Evolutionary conservation across 305 asterid genomes (phyloP), one percentile per base, ranked within the genome.

Genomic region (Nicotiana rustica): DNA sequence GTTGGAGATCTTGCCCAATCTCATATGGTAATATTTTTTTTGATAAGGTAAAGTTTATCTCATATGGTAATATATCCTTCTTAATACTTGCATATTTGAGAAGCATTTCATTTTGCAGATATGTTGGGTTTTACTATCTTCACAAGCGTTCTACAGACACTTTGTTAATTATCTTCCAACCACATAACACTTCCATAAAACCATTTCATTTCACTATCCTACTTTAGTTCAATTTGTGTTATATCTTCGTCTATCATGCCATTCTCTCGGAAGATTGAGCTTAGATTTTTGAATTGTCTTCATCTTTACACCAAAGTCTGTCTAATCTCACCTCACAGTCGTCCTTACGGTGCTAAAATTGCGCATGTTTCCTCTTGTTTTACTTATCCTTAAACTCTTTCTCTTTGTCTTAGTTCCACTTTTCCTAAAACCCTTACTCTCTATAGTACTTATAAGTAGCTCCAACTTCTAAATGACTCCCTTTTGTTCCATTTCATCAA

Each of bases 1-100:
- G 77, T n/a, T 10, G 3, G 55, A 68, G 77, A 10, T n/a, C 33
- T 68, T n/a, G 76, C 55, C 29, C 25, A 68, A 68, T 68, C 76
- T 36, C 14, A 68, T 8, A 14, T 14, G 17, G 62, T 5, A 21
- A 57, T 15, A 57, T 2, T 25, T 25, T 25, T 25, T 25, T 25
- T 25, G 29, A 25, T 25, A 25, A 25, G 29, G 29, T 25, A 25
- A 25, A 25, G 29, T 25, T 25, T 25, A 68, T 68, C 76, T 36
- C 14, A 68, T 8, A 14, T 14, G 17, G 62, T 5, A 21, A 57
- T 15, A 57, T 2, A 38, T 68, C 56, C 77, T n/a, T 68, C 56
- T 36, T 36, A 36, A n/a, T 4, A 68, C 17, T 68, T 68, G 77
- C 25, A 68, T 68, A 4, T 68, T 14, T 0, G 8, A 3, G 19